phyloP scores from a whole-genome alignment of 441 rosid genomes.

The Adansonia gregorii region DNA sequence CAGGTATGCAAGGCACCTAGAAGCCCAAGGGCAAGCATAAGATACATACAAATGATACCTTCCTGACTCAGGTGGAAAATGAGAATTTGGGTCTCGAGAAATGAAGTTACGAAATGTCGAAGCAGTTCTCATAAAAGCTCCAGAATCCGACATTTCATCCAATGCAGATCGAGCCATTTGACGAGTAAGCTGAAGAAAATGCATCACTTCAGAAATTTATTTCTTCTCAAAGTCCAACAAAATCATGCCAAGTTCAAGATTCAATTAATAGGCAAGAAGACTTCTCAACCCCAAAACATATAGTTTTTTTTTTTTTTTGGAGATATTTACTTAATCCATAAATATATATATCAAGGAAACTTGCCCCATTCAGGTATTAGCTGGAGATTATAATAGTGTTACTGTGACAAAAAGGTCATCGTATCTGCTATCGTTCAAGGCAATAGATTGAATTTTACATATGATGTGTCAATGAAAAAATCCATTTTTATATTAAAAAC shows the following conservation, averaged over 20 bases:
- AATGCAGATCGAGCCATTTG: slow-evolving; percentile 77
- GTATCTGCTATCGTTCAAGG: not conserved
- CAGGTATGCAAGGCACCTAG: slow-evolving; percentile 79
- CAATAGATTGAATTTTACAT: not conserved
- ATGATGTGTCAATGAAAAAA: not conserved
- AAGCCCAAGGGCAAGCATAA: slow-evolving; percentile 98
- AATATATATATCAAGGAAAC: slow-evolving; percentile 13
- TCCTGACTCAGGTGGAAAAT: slow-evolving; percentile 79
- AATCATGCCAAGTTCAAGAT: not conserved
- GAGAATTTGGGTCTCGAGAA: slow-evolving; percentile 61
- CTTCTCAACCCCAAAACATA: slow-evolving; percentile 22
- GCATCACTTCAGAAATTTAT: slow-evolving; percentile 12
- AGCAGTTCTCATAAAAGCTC: slow-evolving; percentile 76
- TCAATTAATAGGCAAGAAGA: slow-evolving; percentile 15
- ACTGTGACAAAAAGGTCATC: not conserved
- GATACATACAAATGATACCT: slow-evolving; percentile 94
- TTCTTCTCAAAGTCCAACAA: slow-evolving; percentile 3
- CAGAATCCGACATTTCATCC: slow-evolving; percentile 72
- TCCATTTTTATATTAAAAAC: not conserved
- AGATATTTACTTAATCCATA: not conserved
- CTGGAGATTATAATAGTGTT: not conserved
- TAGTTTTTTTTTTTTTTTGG: not conserved
- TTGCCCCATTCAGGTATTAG: slow-evolving; percentile 9
- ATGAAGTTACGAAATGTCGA: slow-evolving; percentile 77
- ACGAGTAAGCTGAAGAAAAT: slow-evolving; percentile 29